These are phyloP conservation scores for Aspergillus olivimuriae DNA, from an alignment of 495 filamentous ascomycete species.

Conservation along the genomic window DNA sequence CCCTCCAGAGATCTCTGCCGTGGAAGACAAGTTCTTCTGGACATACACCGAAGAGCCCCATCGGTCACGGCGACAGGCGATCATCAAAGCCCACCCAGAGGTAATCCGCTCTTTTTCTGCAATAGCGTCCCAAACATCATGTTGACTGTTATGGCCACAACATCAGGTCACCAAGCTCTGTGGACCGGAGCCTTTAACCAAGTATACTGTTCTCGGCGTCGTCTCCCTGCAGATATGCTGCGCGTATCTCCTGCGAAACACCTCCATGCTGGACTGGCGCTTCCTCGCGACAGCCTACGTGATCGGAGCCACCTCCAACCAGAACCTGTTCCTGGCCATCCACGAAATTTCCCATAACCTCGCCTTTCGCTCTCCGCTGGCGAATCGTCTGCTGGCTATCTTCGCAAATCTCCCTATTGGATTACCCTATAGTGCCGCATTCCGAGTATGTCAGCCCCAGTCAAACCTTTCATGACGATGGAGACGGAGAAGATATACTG, in stretches of 20 bases:
- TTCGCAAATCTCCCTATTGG: slow-evolving; percentile 95
- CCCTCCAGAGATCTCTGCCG: slow-evolving; percentile 28
- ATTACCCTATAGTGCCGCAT: slow-evolving; percentile 92
- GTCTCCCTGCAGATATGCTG: slow-evolving; percentile 74
- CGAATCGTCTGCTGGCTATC: slow-evolving; percentile 81
- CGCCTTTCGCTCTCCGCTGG: slow-evolving; percentile 78
- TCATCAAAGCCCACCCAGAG: slow-evolving; percentile 98
- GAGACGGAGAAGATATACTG: too few relatives aligned
- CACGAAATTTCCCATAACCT: slow-evolving; percentile 99
- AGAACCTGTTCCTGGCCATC: slow-evolving; percentile 97
- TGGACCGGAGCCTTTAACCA: slow-evolving; percentile 91
- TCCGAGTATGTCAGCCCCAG: slow-evolving; percentile 56
- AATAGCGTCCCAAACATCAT: too few relatives aligned
- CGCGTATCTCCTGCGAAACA: slow-evolving; percentile 73
- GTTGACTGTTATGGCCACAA: too few relatives aligned
- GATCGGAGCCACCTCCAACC: slow-evolving; percentile 92
- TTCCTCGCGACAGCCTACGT: slow-evolving; percentile 87
- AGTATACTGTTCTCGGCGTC: slow-evolving; percentile 83
- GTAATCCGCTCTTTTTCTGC: slow-evolving; percentile 49
- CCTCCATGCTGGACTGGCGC: slow-evolving; percentile 70
- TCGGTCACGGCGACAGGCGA: slow-evolving; percentile 78
- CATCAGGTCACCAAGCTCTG: slow-evolving; percentile 91
- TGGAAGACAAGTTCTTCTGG: slow-evolving; percentile 69
- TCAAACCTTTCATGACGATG: too few relatives aligned
- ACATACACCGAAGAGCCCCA: slow-evolving; percentile 99